Percentiles rank a stretch among this genome's conserved stretches.
These are phyloP conservation scores for Suhomyces panamericanus DNA, from an alignment of 1,139 yeast genomes.

Conservation along the genomic window DNA sequence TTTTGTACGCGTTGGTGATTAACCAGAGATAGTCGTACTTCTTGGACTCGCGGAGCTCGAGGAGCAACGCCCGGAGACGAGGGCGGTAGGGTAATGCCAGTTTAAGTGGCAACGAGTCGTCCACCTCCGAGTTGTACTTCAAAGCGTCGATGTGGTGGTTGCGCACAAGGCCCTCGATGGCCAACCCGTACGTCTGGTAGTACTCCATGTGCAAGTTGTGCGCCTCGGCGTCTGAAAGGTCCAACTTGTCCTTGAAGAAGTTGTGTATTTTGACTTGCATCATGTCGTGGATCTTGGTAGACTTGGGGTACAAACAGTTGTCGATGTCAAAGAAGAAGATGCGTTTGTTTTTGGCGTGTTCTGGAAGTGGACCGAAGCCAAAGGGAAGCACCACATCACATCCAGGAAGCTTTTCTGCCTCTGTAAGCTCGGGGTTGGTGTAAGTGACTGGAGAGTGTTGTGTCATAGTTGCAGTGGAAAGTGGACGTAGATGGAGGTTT, in stretches of 20 bases:
- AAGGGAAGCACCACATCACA: conserved; percentile 40
- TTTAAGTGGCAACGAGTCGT: conserved; percentile 87
- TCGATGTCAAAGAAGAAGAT: conserved; percentile 91
- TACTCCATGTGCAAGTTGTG: conserved; percentile 66
- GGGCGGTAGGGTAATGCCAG: conserved; percentile 64
- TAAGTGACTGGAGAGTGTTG: conserved; percentile 12
- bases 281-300: conserved; percentile 75
- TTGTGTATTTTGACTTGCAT: conserved; percentile 86
- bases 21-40: conserved; percentile 62
- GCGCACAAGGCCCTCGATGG: conserved; percentile 86
- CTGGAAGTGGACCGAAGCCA: conserved; percentile 50
- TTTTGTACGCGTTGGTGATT: conserved; percentile 90
- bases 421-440: conserved; percentile 19
- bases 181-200: conserved; percentile 86
- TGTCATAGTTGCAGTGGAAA: background rate
- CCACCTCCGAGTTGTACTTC: conserved; percentile 84
- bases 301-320: conserved; percentile 78
- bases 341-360: conserved; percentile 29
- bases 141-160: conserved; percentile 83
- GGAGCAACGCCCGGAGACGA: conserved; percentile 51
- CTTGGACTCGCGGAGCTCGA: conserved; percentile 41
- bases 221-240: conserved; percentile 75
- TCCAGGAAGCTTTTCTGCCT: conserved; percentile 27
- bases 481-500: background rate
- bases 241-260: conserved; percentile 67